Evolutionary conservation across 306 rosid genomes (phyloP), one percentile per base, ranked within the genome.

Genomic region (Astragalus membranaceus): DNA sequence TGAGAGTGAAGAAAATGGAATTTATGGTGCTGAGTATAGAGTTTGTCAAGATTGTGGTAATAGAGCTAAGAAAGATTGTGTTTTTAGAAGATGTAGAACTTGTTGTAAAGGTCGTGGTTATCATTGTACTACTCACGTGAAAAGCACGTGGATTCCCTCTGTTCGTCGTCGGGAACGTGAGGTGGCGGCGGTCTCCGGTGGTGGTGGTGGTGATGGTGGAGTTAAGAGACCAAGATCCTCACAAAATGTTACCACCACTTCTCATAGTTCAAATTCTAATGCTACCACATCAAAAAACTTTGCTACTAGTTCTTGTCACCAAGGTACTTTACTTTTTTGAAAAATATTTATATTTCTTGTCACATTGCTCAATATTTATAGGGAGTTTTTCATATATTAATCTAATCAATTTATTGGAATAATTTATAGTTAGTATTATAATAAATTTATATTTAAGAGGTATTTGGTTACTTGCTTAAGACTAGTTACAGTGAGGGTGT

Each of bases 71-170:
- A 91, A 87, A 73, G 96, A 82, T 51, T 91, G 97, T n/a, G 70
- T 73, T 12, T 84, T 37, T 56, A 70, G 80, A 26, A 80, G 96
- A 48, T 88, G 97, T 62, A 85, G 95, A 78, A 91, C 92, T 76
- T 91, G 97, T 65, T 91, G 97, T 48, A 87, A 84, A 51, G 92
- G 86, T 14, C 88, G 91, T 29, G 91, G 92, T 7, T 78, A 80
- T 65, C 79, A 80, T 37, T 91, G 96, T 54, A 78, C 50, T 65
- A 88, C 96, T 52, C 97, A 88, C 78, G 75, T 88, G 74, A 91
- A 74, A 82, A 91, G 97, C 90, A 91, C 97, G 68, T 91, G 97
- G 97, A 79, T 91, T 3, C 83, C 95, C 2, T 89, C 92, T 0
- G 4, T 84, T 16, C 82, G 90, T 20, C 90, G 97, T 41, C 83